Evolutionary conservation across 495 filamentous ascomycete species (phyloP), one percentile per base, ranked within the genome.

Genomic region (Xylaria flabelliformis): DNA sequence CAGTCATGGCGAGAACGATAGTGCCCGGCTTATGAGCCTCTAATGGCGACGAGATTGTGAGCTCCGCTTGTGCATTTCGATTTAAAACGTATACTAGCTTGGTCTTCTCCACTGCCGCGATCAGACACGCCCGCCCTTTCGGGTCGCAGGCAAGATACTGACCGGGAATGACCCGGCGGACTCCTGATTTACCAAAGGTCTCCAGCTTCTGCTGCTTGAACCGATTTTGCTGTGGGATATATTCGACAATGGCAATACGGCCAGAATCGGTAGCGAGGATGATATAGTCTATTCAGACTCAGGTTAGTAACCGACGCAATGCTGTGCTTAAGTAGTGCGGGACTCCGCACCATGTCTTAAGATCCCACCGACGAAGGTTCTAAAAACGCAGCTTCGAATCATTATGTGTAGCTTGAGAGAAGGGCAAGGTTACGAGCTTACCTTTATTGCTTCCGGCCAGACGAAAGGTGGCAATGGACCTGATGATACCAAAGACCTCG

Each of bases 61-160:
- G 87, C 79, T 97, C 94, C 42, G 93, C 94, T 82, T 97, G 93
- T 48, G 94, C 88, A 82, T 97, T 97, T 50, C 97, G 92, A 83
- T 98, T 98, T 67, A 99, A 87, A 77, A 98, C 95, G 82, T 98
- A 99, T 78, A 98, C 97, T 75, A 99, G 92, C 84, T 98, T 98
- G 83, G 98, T 98, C 89, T 99, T 99, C 82, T 99, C 97, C 70
- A 96, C 87, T 10, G 94, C 94, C 8, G 97, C 93, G 63, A 98
- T 94, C 74, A 99, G 86, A 80, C 94, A 97, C 46, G 97, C 97
- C 81, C 97, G 88, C 50, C 97, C 97, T 80, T 97, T 97, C 10
- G 97, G 97, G 80, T 99, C 97, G 10, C 92, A 91, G 2, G 94
- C 96, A 24, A 99, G 86, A 78, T 96, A 98, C 78, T 99, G 94